Base-by-base conservation (phyloP, 1,284 basidiomycete species). In the Hymenochaete sp. region DNA sequence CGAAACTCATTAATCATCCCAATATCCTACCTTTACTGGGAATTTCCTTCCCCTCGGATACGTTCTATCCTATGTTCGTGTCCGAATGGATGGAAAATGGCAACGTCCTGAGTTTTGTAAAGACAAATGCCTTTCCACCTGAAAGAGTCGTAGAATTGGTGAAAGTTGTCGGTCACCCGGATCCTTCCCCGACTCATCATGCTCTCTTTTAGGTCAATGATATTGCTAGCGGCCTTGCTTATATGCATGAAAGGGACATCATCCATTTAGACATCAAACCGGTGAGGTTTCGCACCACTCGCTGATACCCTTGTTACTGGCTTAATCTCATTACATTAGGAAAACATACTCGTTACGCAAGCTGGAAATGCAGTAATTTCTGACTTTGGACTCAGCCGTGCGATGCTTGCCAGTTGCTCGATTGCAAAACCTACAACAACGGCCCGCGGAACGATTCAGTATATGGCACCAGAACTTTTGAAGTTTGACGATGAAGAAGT, bases 281-380 rank as follows among this genome's bases (percentile, higher is more conserved):
- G 6, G 47, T 39, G 26, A 29, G 40, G 14, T 18, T 16, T 9
- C 10, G 14, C 9, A 31, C 28, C 9, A 14, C 9, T 31, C 9
- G 14, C 14, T 14, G 9, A 31, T 31, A 14, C 9, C 14, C 14
- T 10, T 9, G 28, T 31, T 10, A 9, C 6, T 6, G 8, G 21
- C 32, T 35, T 31, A 9, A 31, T 31, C 9, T 31, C 14, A 10
- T 31, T 10, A 31, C 14, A 10, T 14, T 31, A 60, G 58, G 28
- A 47, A 2, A 65, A 65, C 48, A 53, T 65, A 3, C 53, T 65
- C 14, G 53, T 65, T 24, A 57, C 60, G 42, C 55, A 63, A 28
- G 47, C 49, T 14, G 56, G 51, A 21, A 52, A 51, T n/a, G 62
- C 57, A 3, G 44, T 61, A 2, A 54, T 64, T 4, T 58, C 58